Conservation (phyloP, 2,329 filamentous ascomycete species). For the Apiospora pterosperma region DNA sequence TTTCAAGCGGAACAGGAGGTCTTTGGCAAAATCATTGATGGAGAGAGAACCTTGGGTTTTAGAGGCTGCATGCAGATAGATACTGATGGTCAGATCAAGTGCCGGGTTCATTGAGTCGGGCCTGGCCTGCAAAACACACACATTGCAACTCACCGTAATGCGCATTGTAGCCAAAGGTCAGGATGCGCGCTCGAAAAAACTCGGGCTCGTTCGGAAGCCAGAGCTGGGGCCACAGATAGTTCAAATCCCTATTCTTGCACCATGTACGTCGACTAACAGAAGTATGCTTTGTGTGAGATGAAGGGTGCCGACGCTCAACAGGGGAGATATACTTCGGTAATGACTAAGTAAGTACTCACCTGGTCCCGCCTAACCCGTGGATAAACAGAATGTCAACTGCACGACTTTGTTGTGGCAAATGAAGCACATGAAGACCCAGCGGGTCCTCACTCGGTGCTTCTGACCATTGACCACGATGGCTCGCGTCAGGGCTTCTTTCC, state of each 20-base stretch:
- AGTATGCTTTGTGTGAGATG: not conserved
- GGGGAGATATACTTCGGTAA: not conserved
- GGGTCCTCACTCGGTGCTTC: not conserved
- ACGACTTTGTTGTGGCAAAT: not conserved
- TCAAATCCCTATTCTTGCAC: conserved; percentile 11
- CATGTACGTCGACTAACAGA: conserved; percentile 8
- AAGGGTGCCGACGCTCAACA: too few species aligned
- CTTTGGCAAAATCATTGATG: not conserved
- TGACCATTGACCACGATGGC: not conserved
- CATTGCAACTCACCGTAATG: conserved; percentile 22
- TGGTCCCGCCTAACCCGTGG: conserved; percentile 3
- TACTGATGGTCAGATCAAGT: conserved; percentile 19
- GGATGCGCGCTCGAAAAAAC: conserved; percentile 23
- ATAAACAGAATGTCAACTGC: conserved; percentile 5
- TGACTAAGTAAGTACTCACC: not conserved
- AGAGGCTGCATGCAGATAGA: conserved; percentile 10
- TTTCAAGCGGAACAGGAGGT: not conserved
- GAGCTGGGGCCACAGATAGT: conserved; percentile 8
- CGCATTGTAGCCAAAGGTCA: conserved; percentile 30
- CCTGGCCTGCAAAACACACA: conserved; percentile 27
- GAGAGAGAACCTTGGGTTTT: not conserved
- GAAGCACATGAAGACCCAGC: not conserved
- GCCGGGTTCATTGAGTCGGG: conserved; percentile 15
- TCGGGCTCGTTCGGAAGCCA: conserved; percentile 33
- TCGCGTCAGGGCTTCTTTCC: not conserved